Base-by-base conservation (phyloP, 371 early-diverging fungal species). In the Haplosporangium sp. region DNA sequence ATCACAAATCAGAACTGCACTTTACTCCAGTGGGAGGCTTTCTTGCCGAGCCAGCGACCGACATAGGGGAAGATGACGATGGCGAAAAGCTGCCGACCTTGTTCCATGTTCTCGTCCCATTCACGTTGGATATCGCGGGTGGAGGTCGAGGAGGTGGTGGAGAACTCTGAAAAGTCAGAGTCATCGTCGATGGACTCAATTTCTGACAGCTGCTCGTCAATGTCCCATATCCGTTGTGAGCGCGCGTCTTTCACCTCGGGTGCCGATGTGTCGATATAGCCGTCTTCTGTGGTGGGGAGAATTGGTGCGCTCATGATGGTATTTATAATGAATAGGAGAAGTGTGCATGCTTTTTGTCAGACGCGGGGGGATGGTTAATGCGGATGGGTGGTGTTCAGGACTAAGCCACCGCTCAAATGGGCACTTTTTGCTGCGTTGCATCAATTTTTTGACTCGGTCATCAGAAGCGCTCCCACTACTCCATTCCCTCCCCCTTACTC, bases 61-160 rank as follows among this genome's bases (percentile, higher is more conserved):
- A 85, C 79, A 81, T 74, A 86, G 5, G 89, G 89, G 29, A 89
- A 86, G 52, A 89, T 81, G 18, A 89, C 89, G 4, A 89, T 74
- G 11, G 89, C 86, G 55, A 87, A 83, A 20, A 89, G 66, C 13
- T 85, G 79, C n/a, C 75, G 81, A 12, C 85, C 67, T 56, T 89
- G 89, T 50, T 84, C 83, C 74, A 86, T 86, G 67, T 83, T 87
- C 76, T 89, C 89, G 70, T 89, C 87, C 89, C 89, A 89, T 74
- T 89, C 87, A 12, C 83, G 80, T 58, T 89, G 87, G 20, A 86
- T 85, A 66, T 89, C 89, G 14, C 80, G 58, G 11, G 77, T 77
- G 21, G 41, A 55, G 16, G 67, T 68, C 16, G 80, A 67, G 9
- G 72, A 71, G 20, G 77, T 77, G 29, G 79, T 68, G 6, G 80